phyloP scores from a whole-genome alignment of 257 asterid species.

The Plantago ovata region DNA sequence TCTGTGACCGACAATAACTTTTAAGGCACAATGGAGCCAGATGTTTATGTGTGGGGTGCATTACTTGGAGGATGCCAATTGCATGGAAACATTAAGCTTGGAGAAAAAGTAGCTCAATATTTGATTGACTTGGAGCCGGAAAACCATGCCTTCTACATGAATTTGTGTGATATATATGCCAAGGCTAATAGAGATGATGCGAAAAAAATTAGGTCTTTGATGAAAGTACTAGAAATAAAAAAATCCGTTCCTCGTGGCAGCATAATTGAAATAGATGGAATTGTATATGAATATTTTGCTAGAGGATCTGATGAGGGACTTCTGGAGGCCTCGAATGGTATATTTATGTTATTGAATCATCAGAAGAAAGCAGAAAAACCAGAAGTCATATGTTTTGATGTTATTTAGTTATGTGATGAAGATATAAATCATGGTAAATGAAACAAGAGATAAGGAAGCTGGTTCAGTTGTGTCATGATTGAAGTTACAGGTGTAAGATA shows the following conservation, averaged over 20 bases:
- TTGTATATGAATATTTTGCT: conserved; percentile 53
- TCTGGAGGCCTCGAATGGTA: conserved; percentile 30
- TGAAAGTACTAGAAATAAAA: conserved; percentile 45
- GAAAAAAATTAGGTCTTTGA: conserved; percentile 46
- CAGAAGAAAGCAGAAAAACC: conserved; percentile 42
- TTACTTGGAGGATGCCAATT: conserved; percentile 77
- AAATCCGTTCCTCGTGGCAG: conserved; percentile 68
- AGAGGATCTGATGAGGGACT: conserved; percentile 50
- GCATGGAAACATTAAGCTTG: conserved; percentile 55
- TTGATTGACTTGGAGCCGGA: conserved; percentile 57
- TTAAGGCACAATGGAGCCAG: conserved; percentile 69
- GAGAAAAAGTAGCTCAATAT: conserved; percentile 51
- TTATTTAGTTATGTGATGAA: too few relatives aligned
- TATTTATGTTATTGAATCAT: conserved; percentile 32
- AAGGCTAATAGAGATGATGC: conserved; percentile 55
- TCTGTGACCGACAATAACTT: too few relatives aligned
- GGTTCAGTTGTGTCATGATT: background rate
- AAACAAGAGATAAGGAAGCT: background rate
- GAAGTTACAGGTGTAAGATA: background rate
- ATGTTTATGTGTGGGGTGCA: conserved; percentile 81
- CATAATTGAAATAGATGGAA: conserved; percentile 60
- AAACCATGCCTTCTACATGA: conserved; percentile 68
- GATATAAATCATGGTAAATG: background rate
- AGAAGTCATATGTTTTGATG: too few relatives aligned
- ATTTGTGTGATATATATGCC: conserved; percentile 63